A percentile compares a stretch with the other conserved stretches of the same genome.
Evolutionary conservation across 2,329 filamentous ascomycete genomes (phyloP).

Genomic region (Stemphylium beticola): DNA sequence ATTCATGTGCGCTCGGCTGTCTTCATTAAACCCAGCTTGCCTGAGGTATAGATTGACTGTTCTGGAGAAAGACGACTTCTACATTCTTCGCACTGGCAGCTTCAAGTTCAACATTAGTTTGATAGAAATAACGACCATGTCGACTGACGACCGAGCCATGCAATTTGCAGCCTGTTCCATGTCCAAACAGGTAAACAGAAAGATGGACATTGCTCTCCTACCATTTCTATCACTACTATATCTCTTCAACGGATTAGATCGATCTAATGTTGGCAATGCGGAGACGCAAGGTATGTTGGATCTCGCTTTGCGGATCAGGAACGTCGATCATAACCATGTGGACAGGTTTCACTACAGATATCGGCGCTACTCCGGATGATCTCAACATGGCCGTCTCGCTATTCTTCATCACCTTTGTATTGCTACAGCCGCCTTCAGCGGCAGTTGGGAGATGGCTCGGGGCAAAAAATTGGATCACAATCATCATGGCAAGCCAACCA

Average conservation of each 20-base stretch:
- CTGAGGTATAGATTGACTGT: not conserved
- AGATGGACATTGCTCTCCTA: conserved; percentile 30
- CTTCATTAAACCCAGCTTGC: not conserved
- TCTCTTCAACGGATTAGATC: conserved; percentile 33
- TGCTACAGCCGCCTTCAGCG: conserved; percentile 30
- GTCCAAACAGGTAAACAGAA: conserved; percentile 20
- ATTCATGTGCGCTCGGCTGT: not conserved
- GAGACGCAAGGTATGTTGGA: conserved; percentile 30
- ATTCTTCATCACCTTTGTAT: conserved; percentile 34
- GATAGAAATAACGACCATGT: not conserved
- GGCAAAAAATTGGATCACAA: conserved; percentile 25
- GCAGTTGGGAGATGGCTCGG: conserved; percentile 30
- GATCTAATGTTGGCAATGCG: conserved; percentile 36
- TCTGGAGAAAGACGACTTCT: not conserved
- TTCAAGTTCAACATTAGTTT: not conserved
- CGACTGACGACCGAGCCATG: not conserved
- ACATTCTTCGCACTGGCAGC: not conserved
- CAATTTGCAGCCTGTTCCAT: conserved; percentile 1
- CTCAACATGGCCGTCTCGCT: conserved; percentile 34
- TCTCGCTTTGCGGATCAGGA: not conserved
- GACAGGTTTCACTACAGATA: conserved; percentile 30
- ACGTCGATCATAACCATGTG: not conserved
- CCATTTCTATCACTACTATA: conserved; percentile 29
- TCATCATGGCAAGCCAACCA: conserved; percentile 23
- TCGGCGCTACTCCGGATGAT: conserved; percentile 27